A percentile compares a stretch with the other conserved stretches of the same genome.
Evolutionary conservation across 2,329 filamentous ascomycete species (phyloP).

Genomic region (Pestalotiopsis sp.): DNA sequence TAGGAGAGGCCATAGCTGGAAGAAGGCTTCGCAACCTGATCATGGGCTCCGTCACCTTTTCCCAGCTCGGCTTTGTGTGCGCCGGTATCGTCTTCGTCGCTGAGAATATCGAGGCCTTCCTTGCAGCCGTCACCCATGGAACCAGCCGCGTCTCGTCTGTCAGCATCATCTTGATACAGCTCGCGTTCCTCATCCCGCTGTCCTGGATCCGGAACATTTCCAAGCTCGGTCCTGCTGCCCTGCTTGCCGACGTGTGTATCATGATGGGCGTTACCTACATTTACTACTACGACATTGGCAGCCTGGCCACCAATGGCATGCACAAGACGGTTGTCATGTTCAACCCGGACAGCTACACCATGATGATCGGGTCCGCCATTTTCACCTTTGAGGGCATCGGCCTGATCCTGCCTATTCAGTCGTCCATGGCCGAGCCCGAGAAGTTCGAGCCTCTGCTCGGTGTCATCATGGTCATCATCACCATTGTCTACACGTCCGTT

Average conservation of each 20-base stretch:
- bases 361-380: slow-evolving; percentile 74
- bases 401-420: slow-evolving; percentile 75
- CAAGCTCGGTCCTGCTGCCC: slow-evolving; percentile 69
- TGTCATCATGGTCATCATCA: slow-evolving; percentile 73
- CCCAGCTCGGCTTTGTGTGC: slow-evolving; percentile 78
- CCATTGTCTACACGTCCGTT: slow-evolving; percentile 71
- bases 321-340: slow-evolving; percentile 66
- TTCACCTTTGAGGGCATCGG: slow-evolving; percentile 82
- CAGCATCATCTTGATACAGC: slow-evolving; percentile 66
- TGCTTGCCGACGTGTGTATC: slow-evolving; percentile 74
- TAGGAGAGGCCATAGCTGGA: slow-evolving; percentile 69
- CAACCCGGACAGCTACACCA: slow-evolving; percentile 69
- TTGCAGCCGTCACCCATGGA: slow-evolving; percentile 60
- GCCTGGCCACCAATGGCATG: slow-evolving; percentile 58
- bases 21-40: slow-evolving; percentile 66
- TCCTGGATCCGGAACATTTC: slow-evolving; percentile 75
- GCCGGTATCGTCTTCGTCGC: slow-evolving; percentile 78
- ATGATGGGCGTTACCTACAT: slow-evolving; percentile 72
- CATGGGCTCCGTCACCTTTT: slow-evolving; percentile 70
- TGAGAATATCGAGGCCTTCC: slow-evolving; percentile 71
- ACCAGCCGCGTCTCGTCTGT: slow-evolving; percentile 54
- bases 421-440: slow-evolving; percentile 72
- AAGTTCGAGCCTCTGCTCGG: slow-evolving; percentile 68
- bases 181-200: slow-evolving; percentile 66
- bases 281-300: slow-evolving; percentile 69